Evolutionary conservation across 1,139 yeast species (phyloP), one percentile per base, ranked within the genome.

Genomic region (Blastobotrys petasosporus): DNA sequence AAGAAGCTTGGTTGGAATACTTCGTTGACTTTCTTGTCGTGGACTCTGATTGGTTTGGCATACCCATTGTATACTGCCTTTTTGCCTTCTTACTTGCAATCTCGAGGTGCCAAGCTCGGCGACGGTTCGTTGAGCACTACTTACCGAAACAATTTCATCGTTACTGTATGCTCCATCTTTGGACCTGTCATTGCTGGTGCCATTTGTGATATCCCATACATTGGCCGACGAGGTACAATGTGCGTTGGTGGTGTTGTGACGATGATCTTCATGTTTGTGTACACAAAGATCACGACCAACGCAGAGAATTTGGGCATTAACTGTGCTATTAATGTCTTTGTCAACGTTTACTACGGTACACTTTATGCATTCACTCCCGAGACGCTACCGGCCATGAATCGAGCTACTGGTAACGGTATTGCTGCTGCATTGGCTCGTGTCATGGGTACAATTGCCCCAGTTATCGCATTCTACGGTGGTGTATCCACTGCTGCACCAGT

Each of bases 351-450:
- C 60, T 77, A 75, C 54, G 79, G 79, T 1, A 71, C 73, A 44
- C 64, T 78, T 33, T 78, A 75, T 57, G 82, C 81, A 2, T 77
- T 74, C 51, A 74, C 81, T 1, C 82, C 82, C 0, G 83, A 78
- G 58, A 77, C 76, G 25, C 67, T 78, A 59, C 82, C 82, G 1
- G 68, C 80, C 1, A 63, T 64, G 15, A 77, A 77, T 20, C 64
- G 83, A 54, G 77, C 76, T 2, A 77, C 82, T 0, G 82, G 82
- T 13, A 70, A 72, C 52, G 78, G 79, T 13, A 54, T 78, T 29
- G 69, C 77, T 11, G 67, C 76, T 43, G 70, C 75, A 2, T 62
- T 66, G 36, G 70, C 71, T 38, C 67, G 82, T 54, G 58, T 70
- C n/a, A 66, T 74, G 37, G 74, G 79, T 12, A 68, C 72, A 38